Percentiles rank a stretch among this genome's conserved stretches.
Conservation (phyloP, 2,329 filamentous ascomycete genomes). For the Colletotrichum sojae region DNA sequence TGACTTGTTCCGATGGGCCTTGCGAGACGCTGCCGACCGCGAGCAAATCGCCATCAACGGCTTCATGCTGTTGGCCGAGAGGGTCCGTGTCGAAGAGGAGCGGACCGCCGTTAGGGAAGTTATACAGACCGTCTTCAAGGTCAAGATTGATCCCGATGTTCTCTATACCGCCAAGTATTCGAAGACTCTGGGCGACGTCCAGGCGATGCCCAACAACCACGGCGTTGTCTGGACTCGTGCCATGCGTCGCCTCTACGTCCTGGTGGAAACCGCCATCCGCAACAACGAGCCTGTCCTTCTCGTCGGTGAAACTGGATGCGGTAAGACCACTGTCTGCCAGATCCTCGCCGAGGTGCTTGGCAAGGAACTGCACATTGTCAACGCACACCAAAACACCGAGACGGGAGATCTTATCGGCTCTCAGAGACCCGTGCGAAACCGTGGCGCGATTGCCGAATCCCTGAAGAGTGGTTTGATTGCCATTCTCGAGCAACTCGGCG, state of each 20-base stretch:
- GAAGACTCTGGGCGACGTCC: conserved; percentile 67
- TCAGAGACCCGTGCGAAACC: conserved; percentile 90
- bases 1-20: conserved; percentile 96
- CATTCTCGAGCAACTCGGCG: conserved; percentile 59
- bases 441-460: conserved; percentile 77
- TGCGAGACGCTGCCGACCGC: conserved; percentile 85
- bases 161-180: conserved; percentile 78
- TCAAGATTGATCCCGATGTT: conserved; percentile 79
- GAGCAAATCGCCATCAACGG: conserved; percentile 93
- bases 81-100: conserved; percentile 93
- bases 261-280: conserved; percentile 87
- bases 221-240: conserved; percentile 94
- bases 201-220: conserved; percentile 64
- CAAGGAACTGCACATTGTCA: conserved; percentile 88
- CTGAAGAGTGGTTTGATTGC: conserved; percentile 73
- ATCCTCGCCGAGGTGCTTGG: conserved; percentile 85
- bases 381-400: conserved; percentile 98
- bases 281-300: conserved; percentile 96
- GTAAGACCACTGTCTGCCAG: conserved; percentile 97
- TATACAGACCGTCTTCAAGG: conserved; percentile 92
- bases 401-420: conserved; percentile 97
- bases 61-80: conserved; percentile 95
- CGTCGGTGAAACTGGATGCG: conserved; percentile 96
- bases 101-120: conserved; percentile 86
- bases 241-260: conserved; percentile 91